These are phyloP conservation scores for Pythium sukuiense DNA, from an alignment of 352 stramenopile genomes.

Conservation along the genomic window DNA sequence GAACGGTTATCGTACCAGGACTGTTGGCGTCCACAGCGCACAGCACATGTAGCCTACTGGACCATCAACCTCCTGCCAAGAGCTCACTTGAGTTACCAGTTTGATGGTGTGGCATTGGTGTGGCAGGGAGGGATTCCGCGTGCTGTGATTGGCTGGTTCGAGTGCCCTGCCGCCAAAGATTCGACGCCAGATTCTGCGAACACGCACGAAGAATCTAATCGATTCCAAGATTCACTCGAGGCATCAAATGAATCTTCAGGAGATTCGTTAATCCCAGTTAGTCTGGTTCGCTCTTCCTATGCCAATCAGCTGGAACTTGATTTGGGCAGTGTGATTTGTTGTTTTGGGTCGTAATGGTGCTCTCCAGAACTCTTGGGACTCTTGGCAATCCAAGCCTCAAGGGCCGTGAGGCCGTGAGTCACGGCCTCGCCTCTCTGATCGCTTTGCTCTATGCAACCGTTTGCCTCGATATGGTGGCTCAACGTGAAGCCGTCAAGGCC, in stretches of 20 bases:
- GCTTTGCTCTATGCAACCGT: no score
- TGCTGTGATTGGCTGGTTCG: background rate
- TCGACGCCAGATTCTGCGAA: background rate
- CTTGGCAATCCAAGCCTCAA: no score
- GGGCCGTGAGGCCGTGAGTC: no score
- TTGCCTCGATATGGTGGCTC: no score
- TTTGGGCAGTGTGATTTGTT: background rate
- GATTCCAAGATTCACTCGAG: background rate
- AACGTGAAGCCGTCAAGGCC: no score
- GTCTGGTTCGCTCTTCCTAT: background rate
- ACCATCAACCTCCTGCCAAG: no score
- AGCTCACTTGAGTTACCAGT: background rate
- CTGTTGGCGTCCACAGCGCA: no score
- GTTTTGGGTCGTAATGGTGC: background rate
- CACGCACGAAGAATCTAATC: constrained; percentile 1
- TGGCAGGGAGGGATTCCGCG: background rate
- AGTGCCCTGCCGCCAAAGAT: background rate
- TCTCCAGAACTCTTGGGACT: no score
- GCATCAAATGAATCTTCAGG: background rate
- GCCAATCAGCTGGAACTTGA: background rate
- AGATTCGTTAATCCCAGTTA: constrained; percentile 2
- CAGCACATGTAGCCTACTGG: no score
- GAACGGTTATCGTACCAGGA: no score
- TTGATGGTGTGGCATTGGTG: background rate
- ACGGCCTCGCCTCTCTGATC: no score